Base-by-base conservation (phyloP, 768 basidiomycete genomes). In the Brasilioporus rufonigricans region DNA sequence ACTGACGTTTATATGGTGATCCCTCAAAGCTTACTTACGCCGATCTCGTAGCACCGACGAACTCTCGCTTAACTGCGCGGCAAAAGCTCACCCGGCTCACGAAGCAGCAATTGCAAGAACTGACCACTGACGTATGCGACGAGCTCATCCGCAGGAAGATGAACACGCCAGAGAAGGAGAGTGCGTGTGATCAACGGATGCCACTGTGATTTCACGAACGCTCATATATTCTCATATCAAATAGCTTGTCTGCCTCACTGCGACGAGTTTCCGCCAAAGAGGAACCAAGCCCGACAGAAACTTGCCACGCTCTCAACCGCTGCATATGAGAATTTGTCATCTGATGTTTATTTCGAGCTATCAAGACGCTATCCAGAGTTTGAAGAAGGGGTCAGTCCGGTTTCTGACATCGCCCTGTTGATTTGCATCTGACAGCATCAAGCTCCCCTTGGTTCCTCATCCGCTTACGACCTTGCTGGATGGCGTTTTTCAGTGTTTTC, bases 61-160 rank as follows among this genome's bases (percentile, higher is more conserved):
- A 90, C 65, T 87, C 91, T 23, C 85, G 91, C 31, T 82, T 89
- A n/a, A 85, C 82, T 52, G 91, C 91, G 13, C 77, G 91, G 38
- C 89, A 92, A 70, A 99, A 99, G 73, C 85, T 98, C 58, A 98
- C 94, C 4, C 82, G 93, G 38, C 80, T 99, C 56, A 97, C 96
- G 5, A 86, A 88, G 57, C 91, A 96, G 63, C 97, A 99, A 71
- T 98, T 98, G 63, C 93, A 97, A 63, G 97, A 99, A 70, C 79
- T 99, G 4, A 95, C 93, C 8, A 98, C 96, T 7, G 97, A 99
- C 70, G 96, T 98, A 3, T 98, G 93, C 67, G 97, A 98, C 70
- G 97, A 99, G 68, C 80, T 98, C 50, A 76, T 96, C 43, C 84
- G 97, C 32, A 76, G 96, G 57, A 84, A 87, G 74, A 83, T 78